Conservation (phyloP, 106 monocot species). For the Platanthera zijinensis region DNA sequence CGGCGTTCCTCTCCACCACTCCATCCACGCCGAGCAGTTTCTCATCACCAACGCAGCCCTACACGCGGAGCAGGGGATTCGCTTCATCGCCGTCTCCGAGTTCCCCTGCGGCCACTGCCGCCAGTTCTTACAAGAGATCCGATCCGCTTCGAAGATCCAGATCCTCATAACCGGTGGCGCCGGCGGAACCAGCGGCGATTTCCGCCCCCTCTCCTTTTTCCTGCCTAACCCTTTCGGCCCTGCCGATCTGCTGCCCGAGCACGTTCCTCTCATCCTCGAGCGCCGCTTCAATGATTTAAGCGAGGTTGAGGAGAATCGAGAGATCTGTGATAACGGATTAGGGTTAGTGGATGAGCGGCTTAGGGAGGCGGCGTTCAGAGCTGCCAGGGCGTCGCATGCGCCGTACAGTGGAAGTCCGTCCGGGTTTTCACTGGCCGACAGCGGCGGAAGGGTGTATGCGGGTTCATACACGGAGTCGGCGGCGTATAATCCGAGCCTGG, state of each 20-base stretch:
- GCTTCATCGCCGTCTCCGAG: slow-evolving; percentile 66
- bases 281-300: slow-evolving; percentile 31
- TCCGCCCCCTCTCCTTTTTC: slow-evolving; percentile 44
- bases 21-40: slow-evolving; percentile 97
- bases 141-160: slow-evolving; percentile 39
- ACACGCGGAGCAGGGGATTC: slow-evolving; percentile 36
- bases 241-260: slow-evolving; percentile 52
- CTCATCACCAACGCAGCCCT: slow-evolving; percentile 53
- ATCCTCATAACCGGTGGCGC: slow-evolving; percentile 57
- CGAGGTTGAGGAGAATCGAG: not conserved
- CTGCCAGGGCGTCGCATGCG: slow-evolving; percentile 53
- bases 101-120: slow-evolving; percentile 95
- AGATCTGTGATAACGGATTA: slow-evolving; percentile 22
- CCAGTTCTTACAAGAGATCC: slow-evolving; percentile 92
- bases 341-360: slow-evolving; percentile 18
- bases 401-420: slow-evolving; percentile 75
- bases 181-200: slow-evolving; percentile 19
- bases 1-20: slow-evolving; percentile 78
- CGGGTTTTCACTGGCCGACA: slow-evolving; percentile 74
- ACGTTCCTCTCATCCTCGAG: slow-evolving; percentile 65
- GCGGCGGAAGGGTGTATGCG: slow-evolving; percentile 43
- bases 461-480: slow-evolving; percentile 77
- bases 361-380: slow-evolving; percentile 43
- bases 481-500: slow-evolving; percentile 81
- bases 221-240: slow-evolving; percentile 84